Evolutionary conservation across 441 rosid species (phyloP), one percentile per base, ranked within the genome.

Genomic region (Croton setiger): DNA sequence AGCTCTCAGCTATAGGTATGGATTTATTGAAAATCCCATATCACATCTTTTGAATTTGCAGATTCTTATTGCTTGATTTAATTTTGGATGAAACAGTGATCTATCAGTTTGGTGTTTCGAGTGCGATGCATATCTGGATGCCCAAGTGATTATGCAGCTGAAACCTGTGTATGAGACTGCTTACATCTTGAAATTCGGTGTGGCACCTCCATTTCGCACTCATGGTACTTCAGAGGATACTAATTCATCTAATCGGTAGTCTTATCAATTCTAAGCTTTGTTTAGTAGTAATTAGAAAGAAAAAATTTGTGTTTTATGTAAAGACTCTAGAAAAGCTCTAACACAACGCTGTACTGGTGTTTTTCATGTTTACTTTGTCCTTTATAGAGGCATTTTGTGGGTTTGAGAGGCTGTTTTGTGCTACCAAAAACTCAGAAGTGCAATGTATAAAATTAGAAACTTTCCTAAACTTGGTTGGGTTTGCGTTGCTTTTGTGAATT

Each of bases 1-100:
- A 4, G 97, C 96, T n/a, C 90, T 93, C 69, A 87, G 97, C 77
- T 91, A 79, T 70, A 93, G 98, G 97, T 89, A 75, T 3, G n/a
- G n/a, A n/a, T n/a, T 17, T 10, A 23, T 10, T 62, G 18, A 36
- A 18, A 9, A 7, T 55, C 5, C 0, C 51, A 21, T 43, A 35
- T 68, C 14, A 37, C 27, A n/a, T 56, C 63, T 62, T 2, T 1
- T 37, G 20, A 17, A 35, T 5, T 37, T 43, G 1, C n/a, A 41
- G 1, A 17, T 52, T 39, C 9, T 20, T 17, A 6, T n/a, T 20
- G 53, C 7, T 27, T 55, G 61, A 15, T 47, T 20, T 49, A 15
- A 47, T 49, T 56, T 64, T 27, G 31, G 54, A 18, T n/a, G n/a
- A 18, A 54, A 58, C 89, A 91, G 97, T 79, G 98, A 94, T 62